A percentile compares a stretch with the other conserved stretches of the same genome.
Conservation (phyloP, 1,284 basidiomycete genomes). For the Cryptococcus depauperatus region DNA sequence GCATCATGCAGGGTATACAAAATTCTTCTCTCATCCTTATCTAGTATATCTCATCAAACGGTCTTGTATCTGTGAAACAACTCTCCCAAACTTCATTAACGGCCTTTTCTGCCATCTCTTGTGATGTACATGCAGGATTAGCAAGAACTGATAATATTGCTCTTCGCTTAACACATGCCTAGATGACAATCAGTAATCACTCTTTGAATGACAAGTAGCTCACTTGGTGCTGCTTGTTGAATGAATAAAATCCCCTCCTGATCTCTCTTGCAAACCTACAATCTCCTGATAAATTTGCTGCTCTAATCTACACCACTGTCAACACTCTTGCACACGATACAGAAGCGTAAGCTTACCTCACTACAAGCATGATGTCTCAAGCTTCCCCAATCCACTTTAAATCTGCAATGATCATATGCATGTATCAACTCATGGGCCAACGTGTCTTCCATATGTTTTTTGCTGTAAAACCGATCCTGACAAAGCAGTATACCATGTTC, state of each 20-base stretch:
- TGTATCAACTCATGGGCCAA: slow-evolving; percentile 92
- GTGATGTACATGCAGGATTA: slow-evolving; percentile 72
- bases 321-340: not conserved
- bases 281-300: slow-evolving; percentile 86
- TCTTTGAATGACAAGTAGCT: slow-evolving; percentile 16
- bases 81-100: slow-evolving; percentile 97
- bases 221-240: slow-evolving; percentile 91
- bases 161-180: slow-evolving; percentile 83
- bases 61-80: slow-evolving; percentile 89
- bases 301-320: slow-evolving; percentile 64
- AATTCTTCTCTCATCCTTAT: not conserved
- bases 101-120: slow-evolving; percentile 68
- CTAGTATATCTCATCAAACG: slow-evolving; percentile 79
- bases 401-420: slow-evolving; percentile 89
- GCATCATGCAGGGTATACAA: not conserved
- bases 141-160: slow-evolving; percentile 71
- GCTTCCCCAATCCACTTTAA: slow-evolving; percentile 86
- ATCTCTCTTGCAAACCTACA: slow-evolving; percentile 77
- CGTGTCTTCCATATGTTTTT: slow-evolving; percentile 85
- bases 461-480: slow-evolving; percentile 69
- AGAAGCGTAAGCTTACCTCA: slow-evolving; percentile 57
- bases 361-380: slow-evolving; percentile 89
- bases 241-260: slow-evolving; percentile 60
- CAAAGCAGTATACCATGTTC: slow-evolving; percentile 72
- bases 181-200: not conserved